phyloP scores from a whole-genome alignment of 306 rosid genomes.

The Vigna radiata region DNA sequence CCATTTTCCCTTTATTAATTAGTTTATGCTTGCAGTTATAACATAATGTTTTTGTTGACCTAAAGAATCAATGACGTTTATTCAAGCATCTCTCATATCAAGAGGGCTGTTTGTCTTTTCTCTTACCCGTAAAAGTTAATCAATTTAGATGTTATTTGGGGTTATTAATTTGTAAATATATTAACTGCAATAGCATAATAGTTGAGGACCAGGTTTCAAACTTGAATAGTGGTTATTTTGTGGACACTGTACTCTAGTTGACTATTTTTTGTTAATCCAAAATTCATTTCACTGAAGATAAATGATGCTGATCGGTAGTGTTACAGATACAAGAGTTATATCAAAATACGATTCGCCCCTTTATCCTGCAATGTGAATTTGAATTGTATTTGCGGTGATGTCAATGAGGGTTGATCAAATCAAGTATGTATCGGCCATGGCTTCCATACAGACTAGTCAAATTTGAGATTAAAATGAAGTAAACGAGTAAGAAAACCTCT shows the following conservation, averaged over 20 bases:
- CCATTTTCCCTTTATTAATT: slow-evolving; percentile 23
- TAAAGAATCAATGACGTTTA: background rate
- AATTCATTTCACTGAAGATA: no score
- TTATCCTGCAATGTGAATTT: background rate
- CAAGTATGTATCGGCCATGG: background rate
- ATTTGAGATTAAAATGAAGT: background rate
- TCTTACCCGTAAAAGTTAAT: background rate
- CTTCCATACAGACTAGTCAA: background rate
- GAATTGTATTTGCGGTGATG: background rate
- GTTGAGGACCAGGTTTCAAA: background rate
- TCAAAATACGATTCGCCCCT: background rate
- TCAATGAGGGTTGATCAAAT: background rate
- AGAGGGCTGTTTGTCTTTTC: background rate
- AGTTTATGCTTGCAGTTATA: slow-evolving; percentile 3
- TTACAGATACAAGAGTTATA: background rate
- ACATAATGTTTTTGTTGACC: slow-evolving; percentile 13
- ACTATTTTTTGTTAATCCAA: no score
- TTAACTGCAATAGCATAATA: no score
- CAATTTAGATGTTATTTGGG: background rate
- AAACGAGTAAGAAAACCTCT: background rate
- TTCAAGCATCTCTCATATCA: background rate
- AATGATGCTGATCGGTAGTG: background rate
- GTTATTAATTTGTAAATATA: background rate
- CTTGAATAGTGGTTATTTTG: background rate
- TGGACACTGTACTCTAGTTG: no score